A percentile compares a stretch with the other conserved stretches of the same genome.
Conservation (phyloP, 2,329 filamentous ascomycete genomes). For the Stachybotrys elegans region DNA sequence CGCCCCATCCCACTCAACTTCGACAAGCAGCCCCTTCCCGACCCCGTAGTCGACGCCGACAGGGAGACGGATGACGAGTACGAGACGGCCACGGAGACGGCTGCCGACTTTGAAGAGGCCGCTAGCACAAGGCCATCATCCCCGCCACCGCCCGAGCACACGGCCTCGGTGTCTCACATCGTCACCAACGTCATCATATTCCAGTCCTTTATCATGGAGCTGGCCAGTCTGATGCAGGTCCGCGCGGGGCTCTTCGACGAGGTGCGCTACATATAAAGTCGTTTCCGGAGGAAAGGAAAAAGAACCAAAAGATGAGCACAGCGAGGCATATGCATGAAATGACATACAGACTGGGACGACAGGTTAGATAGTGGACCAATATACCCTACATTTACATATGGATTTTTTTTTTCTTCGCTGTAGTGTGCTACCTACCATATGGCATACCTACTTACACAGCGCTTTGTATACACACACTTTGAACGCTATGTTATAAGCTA, state of each 20-base stretch:
- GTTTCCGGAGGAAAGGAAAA: too few relatives aligned
- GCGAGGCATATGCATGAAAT: too few relatives aligned
- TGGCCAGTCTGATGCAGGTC: slow-evolving; percentile 70
- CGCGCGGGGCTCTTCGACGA: slow-evolving; percentile 73
- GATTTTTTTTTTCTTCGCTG: too few relatives aligned
- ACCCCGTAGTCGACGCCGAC: slow-evolving; percentile 8
- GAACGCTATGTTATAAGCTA: too few relatives aligned
- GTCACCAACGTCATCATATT: slow-evolving; percentile 75
- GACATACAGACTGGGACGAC: too few relatives aligned
- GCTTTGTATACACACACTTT: too few relatives aligned
- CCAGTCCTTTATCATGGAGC: slow-evolving; percentile 74
- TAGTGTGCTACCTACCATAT: too few relatives aligned
- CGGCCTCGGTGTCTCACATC: slow-evolving; percentile 69
- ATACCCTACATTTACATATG: too few relatives aligned
- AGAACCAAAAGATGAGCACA: too few relatives aligned
- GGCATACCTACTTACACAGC: too few relatives aligned
- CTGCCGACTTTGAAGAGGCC: slow-evolving; percentile 10
- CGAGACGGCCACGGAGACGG: slow-evolving; percentile 13
- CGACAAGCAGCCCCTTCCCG: slow-evolving; percentile 24
- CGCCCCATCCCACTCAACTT: slow-evolving; percentile 45
- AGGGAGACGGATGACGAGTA: slow-evolving; percentile 1
- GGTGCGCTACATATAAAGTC: slow-evolving; percentile 54
- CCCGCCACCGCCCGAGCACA: slow-evolving; percentile 14
- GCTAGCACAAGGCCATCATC: slow-evolving; percentile 6
- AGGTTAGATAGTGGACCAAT: too few relatives aligned